Conservation (phyloP, 495 filamentous ascomycete genomes). For the Penicillium soppii region DNA sequence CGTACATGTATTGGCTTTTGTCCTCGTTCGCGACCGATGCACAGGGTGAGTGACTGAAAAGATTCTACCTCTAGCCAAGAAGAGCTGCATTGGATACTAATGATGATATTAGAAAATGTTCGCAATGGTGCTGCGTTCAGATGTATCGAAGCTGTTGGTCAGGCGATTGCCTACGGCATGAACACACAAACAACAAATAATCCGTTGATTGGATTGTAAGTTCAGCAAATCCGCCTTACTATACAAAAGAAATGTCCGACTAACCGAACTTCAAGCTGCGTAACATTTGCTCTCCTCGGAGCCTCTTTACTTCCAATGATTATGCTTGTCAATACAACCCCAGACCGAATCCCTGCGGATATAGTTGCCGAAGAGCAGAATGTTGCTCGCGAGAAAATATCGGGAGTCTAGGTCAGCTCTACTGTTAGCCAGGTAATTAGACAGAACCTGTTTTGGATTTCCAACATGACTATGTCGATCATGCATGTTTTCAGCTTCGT, state of each 20-base stretch:
- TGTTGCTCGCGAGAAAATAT: constrained; percentile 17
- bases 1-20: constrained; percentile 34
- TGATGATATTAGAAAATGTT: constrained; percentile 20
- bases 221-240: not conserved
- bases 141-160: constrained; percentile 31
- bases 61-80: not conserved
- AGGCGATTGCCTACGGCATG: constrained; percentile 31
- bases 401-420: not conserved
- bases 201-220: constrained; percentile 29
- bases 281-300: constrained; percentile 26
- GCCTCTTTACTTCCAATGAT: constrained; percentile 24
- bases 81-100: not conserved
- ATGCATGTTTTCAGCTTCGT: too few species aligned
- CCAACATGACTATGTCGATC: too few species aligned
- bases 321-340: constrained; percentile 29
- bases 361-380: constrained; percentile 26
- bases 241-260: not conserved
- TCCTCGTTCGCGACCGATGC: constrained; percentile 32
- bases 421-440: too few species aligned
- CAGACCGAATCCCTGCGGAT: constrained; percentile 31
- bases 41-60: constrained; percentile 17
- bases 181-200: constrained; percentile 30
- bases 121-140: constrained; percentile 31
- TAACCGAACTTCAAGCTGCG: constrained; percentile 15
- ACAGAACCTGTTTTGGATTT: too few species aligned